Base-by-base conservation (phyloP, 768 basidiomycete genomes). In the Tephrocybe sp. region DNA sequence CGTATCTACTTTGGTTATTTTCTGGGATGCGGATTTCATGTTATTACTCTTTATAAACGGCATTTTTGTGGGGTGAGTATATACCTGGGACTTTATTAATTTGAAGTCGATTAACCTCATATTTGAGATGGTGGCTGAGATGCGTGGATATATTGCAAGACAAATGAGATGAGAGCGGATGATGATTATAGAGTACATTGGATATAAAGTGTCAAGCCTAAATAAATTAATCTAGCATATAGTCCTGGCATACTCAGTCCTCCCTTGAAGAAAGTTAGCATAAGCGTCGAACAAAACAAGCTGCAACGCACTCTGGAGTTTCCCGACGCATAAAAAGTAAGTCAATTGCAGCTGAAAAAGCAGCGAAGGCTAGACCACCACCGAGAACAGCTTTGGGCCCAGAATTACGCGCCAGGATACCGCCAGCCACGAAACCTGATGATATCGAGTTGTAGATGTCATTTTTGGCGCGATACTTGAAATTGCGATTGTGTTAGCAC, bases 401-500 rank as follows among this genome's bases (percentile, higher is more conserved):
- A 0, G 92, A 84, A 62, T 90, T 84, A 33, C 91, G 80, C 9
- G 94, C 95, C 3, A 98, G 81, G 17, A 97, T 74, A 32, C 88
- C 93, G 24, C 96, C 96, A 3, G 93, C 83, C 3, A 94, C 65
- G 65, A 96, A 93, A 1, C 96, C 96, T 5, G 90, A 87, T 11
- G 85, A 80, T 15, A 93, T 81, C 9, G 93, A 88, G 65, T 98
- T 98, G 50, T 84, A 86, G 59, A 98, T 90, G 67, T 98, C 96
- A 63, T 97, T 95, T 71, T 86, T 93, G 8, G 93, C 95, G 39
- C 96, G 93, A 70, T 97, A 98, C 95, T 97, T 54, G 15, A 26
- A 20, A 50, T 30, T n/a, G 36, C 11, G 36, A 25, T 24, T 37
- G n/a, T 39, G 25, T 26, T 25, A 44, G 24, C 53, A 18, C 17